Base-by-base conservation (phyloP, 2,329 filamentous ascomycete species). In the Sclerotiophoma versabilis region DNA sequence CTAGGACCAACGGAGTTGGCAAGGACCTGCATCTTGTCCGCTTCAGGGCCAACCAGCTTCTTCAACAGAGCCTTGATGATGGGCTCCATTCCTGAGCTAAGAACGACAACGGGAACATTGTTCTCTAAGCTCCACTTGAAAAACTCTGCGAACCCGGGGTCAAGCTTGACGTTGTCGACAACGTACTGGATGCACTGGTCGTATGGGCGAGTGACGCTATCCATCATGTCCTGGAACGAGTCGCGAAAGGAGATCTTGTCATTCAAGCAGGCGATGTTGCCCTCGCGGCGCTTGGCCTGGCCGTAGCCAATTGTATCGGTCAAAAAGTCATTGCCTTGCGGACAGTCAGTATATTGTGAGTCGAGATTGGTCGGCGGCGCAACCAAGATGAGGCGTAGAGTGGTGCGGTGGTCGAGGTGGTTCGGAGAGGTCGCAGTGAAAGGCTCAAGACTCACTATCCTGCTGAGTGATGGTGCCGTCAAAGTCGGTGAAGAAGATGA, bases 401-500 rank as follows among this genome's bases (percentile, higher is more conserved):
- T 37, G 14, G 36, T 23, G 27, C 25, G 30, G 43, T 30, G 39
- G 17, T 45, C 34, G 34, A 22, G 12, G 20, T 17, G 30, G 41
- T 17, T 54, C 33, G 45, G 8, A n/a, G n/a, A 29, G 14, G 19
- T 54, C 26, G 43, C 50, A 41, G 38, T 34, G 38, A 34, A 41
- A 38, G 34, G 32, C 32, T 57, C 46, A 54, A 50, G 42, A 79
- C 81, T 71, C 69, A 84, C 84, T 87, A 75, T 89, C 86, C 69
- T 85, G 80, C 52, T 87, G 83, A 42, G 93, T 97, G 74, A 97
- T 93, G 48, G 93, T 98, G 70, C 95, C 95, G 77, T 99, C 95
- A 74, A 98, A 98, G 79, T 99, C 95, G 65, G 93, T 96, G 82
- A 98, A 98, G 84, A 99, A 97, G 81, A 99, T 93, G 81, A 91